These are phyloP conservation scores for Fusarium avenaceum DNA, from an alignment of 2,329 filamentous ascomycete genomes.

Conservation along the genomic window DNA sequence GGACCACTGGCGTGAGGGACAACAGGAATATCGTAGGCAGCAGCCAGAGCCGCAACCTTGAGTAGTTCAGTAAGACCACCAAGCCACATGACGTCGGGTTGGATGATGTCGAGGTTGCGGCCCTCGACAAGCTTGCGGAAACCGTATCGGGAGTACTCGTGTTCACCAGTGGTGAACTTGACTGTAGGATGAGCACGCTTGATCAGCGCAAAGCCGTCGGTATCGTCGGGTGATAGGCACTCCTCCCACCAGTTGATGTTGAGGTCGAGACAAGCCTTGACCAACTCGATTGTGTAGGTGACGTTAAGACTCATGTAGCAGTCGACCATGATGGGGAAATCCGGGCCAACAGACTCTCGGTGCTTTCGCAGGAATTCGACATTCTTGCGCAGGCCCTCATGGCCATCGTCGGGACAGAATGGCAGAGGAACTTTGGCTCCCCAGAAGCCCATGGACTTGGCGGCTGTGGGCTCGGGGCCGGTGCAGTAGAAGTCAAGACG, in stretches of 20 bases:
- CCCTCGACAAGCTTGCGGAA: constrained; percentile 95
- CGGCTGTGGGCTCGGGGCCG: constrained; percentile 83
- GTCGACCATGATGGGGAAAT: constrained; percentile 94
- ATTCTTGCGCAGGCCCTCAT: constrained; percentile 86
- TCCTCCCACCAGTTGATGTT: constrained; percentile 99
- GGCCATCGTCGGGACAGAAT: constrained; percentile 89
- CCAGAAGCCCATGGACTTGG: constrained; percentile 89
- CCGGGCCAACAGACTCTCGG: constrained; percentile 84
- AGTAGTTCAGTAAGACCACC: constrained; percentile 93
- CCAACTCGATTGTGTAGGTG: constrained; percentile 90
- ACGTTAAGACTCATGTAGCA: constrained; percentile 98
- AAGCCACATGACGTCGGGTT: constrained; percentile 98
- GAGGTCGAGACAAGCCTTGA: constrained; percentile 83
- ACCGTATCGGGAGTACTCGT: constrained; percentile 93
- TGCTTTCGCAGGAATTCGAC: constrained; percentile 89
- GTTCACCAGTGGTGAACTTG: constrained; percentile 96
- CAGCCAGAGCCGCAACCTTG: constrained; percentile 88
- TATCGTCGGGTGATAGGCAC: constrained; percentile 90
- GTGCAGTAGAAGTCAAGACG: constrained; percentile 95
- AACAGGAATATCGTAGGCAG: constrained; percentile 93
- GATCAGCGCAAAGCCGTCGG: constrained; percentile 88
- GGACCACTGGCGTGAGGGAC: constrained; percentile 95
- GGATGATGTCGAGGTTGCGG: constrained; percentile 92
- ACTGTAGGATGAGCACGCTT: constrained; percentile 90
- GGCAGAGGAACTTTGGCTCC: constrained; percentile 92